Percentiles rank a stretch among this genome's conserved stretches.
phyloP scores from a whole-genome alignment of 108 stramenopile genomes.

The Skeletonema potamos region DNA sequence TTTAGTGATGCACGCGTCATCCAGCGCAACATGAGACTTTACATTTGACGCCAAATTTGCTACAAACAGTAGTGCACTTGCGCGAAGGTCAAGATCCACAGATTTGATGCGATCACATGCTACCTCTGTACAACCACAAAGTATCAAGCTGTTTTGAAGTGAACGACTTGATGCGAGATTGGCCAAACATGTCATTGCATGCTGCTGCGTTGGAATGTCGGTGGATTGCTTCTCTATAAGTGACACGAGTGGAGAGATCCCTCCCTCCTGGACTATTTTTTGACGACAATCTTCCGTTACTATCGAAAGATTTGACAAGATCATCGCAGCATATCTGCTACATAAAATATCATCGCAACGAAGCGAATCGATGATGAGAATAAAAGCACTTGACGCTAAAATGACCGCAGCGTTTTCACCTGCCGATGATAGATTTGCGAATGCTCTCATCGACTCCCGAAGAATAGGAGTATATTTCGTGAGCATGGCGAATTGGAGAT shows the following conservation, averaged over 20 bases:
- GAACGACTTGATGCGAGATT: slow-evolving; percentile 67
- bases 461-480: slow-evolving; percentile 67
- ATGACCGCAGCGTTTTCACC: slow-evolving; percentile 68
- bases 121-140: slow-evolving; percentile 44
- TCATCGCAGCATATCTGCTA: slow-evolving; percentile 86
- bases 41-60: slow-evolving; percentile 73
- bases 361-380: slow-evolving; percentile 64
- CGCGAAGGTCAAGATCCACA: slow-evolving; percentile 68
- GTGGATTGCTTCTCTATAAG: slow-evolving; percentile 45
- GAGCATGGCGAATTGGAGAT: slow-evolving; percentile 78
- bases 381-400: slow-evolving; percentile 64
- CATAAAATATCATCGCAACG: slow-evolving; percentile 65
- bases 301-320: slow-evolving; percentile 73
- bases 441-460: slow-evolving; percentile 74
- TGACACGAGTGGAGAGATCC: slow-evolving; percentile 30
- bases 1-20: slow-evolving; percentile 2
- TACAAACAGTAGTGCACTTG: slow-evolving; percentile 59
- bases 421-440: slow-evolving; percentile 81
- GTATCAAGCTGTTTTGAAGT: slow-evolving; percentile 59
- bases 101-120: slow-evolving; percentile 51
- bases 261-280: slow-evolving; percentile 74
- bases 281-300: slow-evolving; percentile 48
- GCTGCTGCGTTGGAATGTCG: slow-evolving; percentile 72
- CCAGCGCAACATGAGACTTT: slow-evolving; percentile 50
- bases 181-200: slow-evolving; percentile 73